These are phyloP conservation scores for Boletus insuetus DNA, from an alignment of 768 basidiomycete species.

Conservation along the genomic window DNA sequence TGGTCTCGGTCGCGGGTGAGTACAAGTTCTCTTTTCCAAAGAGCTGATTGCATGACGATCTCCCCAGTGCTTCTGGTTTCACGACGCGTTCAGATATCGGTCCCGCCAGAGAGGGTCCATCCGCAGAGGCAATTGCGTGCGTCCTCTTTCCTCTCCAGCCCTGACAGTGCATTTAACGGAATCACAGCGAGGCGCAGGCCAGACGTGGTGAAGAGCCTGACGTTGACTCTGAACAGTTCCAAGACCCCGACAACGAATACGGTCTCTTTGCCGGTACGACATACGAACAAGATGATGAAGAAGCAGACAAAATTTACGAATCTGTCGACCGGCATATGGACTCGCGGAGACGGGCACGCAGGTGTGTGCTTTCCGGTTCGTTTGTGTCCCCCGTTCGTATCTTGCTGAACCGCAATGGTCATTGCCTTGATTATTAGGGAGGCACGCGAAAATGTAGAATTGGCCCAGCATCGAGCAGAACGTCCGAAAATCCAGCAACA, in stretches of 20 bases:
- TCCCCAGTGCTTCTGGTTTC: conserved; percentile 85
- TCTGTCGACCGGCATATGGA: conserved; percentile 91
- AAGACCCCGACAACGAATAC: conserved; percentile 97
- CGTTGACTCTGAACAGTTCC: conserved; percentile 86
- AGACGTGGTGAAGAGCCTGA: conserved; percentile 86
- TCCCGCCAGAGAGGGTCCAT: conserved; percentile 93
- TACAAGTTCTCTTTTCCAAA: conserved; percentile 3
- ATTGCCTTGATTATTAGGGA: conserved; percentile 45
- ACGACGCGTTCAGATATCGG: conserved; percentile 99
- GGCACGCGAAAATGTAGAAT: conserved; percentile 68
- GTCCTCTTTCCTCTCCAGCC: conserved; percentile 27
- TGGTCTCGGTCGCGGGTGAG: conserved; percentile 95
- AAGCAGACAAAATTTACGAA: conserved; percentile 95
- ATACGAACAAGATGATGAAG: conserved; percentile 97
- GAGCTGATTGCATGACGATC: conserved; percentile 9
- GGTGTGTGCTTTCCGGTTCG: conserved; percentile 60
- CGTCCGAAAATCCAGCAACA: conserved; percentile 95
- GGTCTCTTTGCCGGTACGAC: conserved; percentile 95
- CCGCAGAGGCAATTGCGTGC: conserved; percentile 86
- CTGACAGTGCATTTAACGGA: neutral
- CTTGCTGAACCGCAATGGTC: neutral
- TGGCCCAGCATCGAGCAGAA: conserved; percentile 76
- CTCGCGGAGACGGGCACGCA: conserved; percentile 69
- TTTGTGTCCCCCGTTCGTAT: conserved; percentile 8
- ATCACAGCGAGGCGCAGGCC: conserved; percentile 77